phyloP scores from a whole-genome alignment of 352 stramenopile species.

The Globisporangium perplexum region DNA sequence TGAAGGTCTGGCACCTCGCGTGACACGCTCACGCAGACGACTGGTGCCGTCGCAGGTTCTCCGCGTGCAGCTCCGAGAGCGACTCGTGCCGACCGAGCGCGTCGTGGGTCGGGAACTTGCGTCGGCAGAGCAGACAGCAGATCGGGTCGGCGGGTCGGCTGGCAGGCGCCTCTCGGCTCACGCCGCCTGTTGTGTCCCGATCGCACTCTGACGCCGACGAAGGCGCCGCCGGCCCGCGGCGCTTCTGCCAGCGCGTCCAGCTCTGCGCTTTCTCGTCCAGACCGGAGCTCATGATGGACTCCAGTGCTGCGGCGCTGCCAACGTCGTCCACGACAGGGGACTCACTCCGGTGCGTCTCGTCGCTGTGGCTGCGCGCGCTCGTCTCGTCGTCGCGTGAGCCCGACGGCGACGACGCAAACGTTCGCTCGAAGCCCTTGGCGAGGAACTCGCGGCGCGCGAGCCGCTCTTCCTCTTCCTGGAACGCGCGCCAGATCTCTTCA shows the following conservation, averaged over 20 bases:
- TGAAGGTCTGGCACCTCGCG: slow-evolving; percentile 56
- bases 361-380: neutral
- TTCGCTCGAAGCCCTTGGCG: slow-evolving; percentile 54
- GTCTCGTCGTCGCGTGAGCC: neutral
- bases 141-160: slow-evolving; percentile 5
- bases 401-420: slow-evolving; percentile 23
- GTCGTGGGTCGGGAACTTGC: slow-evolving; percentile 47
- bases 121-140: slow-evolving; percentile 63
- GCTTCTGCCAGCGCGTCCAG: slow-evolving; percentile 35
- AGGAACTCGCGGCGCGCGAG: slow-evolving; percentile 50
- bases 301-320: slow-evolving; percentile 11
- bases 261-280: slow-evolving; percentile 29
- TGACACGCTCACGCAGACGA: slow-evolving; percentile 14
- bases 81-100: slow-evolving; percentile 47
- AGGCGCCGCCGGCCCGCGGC: neutral
- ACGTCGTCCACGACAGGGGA: neutral
- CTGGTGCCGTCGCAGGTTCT: slow-evolving; percentile 22
- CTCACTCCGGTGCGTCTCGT: neutral
- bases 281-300: slow-evolving; percentile 28
- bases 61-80: slow-evolving; percentile 43
- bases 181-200: neutral
- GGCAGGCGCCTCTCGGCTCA: neutral
- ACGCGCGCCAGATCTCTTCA: slow-evolving; percentile 65
- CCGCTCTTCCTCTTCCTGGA: slow-evolving; percentile 69
- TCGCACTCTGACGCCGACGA: neutral